Percentiles rank a stretch among this genome's conserved stretches.
phyloP scores from a whole-genome alignment of 306 rosid species.

The Nissolia schottii region DNA sequence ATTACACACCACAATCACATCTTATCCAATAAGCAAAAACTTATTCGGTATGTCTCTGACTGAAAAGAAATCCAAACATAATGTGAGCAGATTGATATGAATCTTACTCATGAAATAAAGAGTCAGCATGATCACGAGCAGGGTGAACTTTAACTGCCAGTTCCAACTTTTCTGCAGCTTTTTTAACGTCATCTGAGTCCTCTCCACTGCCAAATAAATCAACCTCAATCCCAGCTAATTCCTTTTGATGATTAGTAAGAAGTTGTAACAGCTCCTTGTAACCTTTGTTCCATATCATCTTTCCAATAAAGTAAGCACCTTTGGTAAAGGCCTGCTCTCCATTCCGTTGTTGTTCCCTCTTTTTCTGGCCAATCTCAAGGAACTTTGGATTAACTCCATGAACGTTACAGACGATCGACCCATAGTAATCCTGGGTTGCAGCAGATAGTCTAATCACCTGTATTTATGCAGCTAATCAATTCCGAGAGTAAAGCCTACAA shows the following conservation, averaged over 20 bases:
- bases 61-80: constrained; percentile 5
- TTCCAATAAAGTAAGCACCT: constrained; percentile 92
- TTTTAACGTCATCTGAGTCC: constrained; percentile 66
- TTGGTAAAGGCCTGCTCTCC: constrained; percentile 60
- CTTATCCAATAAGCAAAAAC: background rate
- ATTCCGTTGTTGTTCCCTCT: constrained; percentile 59
- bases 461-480: constrained; percentile 25
- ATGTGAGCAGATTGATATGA: background rate
- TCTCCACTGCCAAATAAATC: constrained; percentile 94
- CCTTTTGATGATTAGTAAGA: constrained; percentile 61
- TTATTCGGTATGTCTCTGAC: background rate
- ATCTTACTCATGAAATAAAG: constrained; percentile 79
- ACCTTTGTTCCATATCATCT: constrained; percentile 97
- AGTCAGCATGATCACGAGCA: constrained; percentile 84
- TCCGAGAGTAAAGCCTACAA: constrained; percentile 20
- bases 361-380: constrained; percentile 73
- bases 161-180: constrained; percentile 64
- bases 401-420: constrained; percentile 77
- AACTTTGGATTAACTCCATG: constrained; percentile 98
- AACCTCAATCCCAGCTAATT: constrained; percentile 64
- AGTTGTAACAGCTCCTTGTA: constrained; percentile 82
- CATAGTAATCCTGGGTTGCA: constrained; percentile 86
- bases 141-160: constrained; percentile 69
- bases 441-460: constrained; percentile 97
- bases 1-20: constrained; percentile 3